Conservation (phyloP, 352 stramenopile genomes). For the Phytopythium ostracodes region DNA sequence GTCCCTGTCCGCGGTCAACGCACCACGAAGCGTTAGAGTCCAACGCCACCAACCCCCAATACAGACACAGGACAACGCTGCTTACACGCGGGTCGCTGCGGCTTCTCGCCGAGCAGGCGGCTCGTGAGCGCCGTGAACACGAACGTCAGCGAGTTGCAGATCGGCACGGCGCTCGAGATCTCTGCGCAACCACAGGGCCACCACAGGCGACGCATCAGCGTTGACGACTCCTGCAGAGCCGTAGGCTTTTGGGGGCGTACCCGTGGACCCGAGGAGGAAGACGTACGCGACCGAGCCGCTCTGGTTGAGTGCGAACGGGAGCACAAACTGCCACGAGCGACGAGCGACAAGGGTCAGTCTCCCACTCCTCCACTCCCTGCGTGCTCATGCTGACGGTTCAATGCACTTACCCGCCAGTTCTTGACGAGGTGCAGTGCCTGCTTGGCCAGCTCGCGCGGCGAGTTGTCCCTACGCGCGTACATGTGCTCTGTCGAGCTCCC, state of each 20-base stretch:
- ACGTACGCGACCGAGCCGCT: constrained; percentile 81
- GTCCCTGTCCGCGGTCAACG: too few relatives aligned
- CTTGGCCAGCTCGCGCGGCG: constrained; percentile 34
- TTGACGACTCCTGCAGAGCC: background rate
- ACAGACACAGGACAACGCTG: background rate
- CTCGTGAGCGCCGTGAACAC: constrained; percentile 85
- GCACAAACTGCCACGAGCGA: constrained; percentile 47
- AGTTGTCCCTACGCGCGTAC: constrained; percentile 67
- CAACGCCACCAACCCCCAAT: background rate
- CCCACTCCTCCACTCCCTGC: too few relatives aligned
- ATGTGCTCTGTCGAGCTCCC: constrained; percentile 42
- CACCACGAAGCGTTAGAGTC: background rate
- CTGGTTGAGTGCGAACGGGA: constrained; percentile 83
- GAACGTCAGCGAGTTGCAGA: constrained; percentile 88
- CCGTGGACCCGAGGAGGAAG: constrained; percentile 67
- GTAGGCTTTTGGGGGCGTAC: constrained; percentile 15
- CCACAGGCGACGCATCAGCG: background rate
- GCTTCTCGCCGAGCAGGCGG: constrained; percentile 66
- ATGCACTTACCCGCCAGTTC: constrained; percentile 64
- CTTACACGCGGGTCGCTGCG: constrained; percentile 65
- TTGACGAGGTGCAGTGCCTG: constrained; percentile 43
- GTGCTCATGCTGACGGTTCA: too few relatives aligned
- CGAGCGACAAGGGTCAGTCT: background rate
- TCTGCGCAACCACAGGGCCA: constrained; percentile 24
- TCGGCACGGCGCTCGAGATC: constrained; percentile 82